Evolutionary conservation across 2,329 filamentous ascomycete genomes (phyloP).

Genomic region (Microascus cirrosus): DNA sequence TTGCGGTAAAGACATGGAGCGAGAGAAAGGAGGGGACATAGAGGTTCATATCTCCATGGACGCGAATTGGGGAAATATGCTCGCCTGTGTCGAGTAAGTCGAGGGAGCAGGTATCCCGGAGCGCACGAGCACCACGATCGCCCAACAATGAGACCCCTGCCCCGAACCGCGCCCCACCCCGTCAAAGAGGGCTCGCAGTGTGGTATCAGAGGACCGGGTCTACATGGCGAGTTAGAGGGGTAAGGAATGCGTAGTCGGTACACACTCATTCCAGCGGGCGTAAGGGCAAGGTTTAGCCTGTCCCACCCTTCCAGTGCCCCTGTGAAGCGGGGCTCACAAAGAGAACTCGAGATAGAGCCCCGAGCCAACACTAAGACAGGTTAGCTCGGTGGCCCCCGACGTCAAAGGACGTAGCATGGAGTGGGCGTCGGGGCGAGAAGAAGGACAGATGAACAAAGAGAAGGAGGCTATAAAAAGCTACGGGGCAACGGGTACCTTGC

Average conservation of each 20-base stretch:
- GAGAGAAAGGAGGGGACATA: conserved; percentile 1
- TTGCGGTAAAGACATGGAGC: background rate
- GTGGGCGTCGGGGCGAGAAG: background rate
- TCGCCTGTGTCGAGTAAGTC: background rate
- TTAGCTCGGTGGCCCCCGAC: background rate
- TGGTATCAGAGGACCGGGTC: background rate
- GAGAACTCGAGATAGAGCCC: background rate
- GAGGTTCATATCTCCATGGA: background rate
- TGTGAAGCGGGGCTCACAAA: background rate
- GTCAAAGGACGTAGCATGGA: background rate
- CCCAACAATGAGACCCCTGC: background rate
- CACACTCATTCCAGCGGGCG: background rate
- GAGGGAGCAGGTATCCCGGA: background rate
- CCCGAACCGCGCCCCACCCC: background rate
- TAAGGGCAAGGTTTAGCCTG: background rate
- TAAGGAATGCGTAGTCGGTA: background rate
- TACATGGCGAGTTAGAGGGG: background rate
- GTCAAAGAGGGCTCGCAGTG: background rate
- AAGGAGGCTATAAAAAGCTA: background rate
- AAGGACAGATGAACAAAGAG: background rate
- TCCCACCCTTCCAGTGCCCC: background rate
- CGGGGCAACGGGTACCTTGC: background rate
- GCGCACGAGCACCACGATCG: background rate
- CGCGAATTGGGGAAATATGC: background rate
- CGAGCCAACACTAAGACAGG: background rate